A percentile compares a stretch with the other conserved stretches of the same genome.
phyloP scores from a whole-genome alignment of 1,139 yeast species.

The Keqinozyma sinolaborantium region DNA sequence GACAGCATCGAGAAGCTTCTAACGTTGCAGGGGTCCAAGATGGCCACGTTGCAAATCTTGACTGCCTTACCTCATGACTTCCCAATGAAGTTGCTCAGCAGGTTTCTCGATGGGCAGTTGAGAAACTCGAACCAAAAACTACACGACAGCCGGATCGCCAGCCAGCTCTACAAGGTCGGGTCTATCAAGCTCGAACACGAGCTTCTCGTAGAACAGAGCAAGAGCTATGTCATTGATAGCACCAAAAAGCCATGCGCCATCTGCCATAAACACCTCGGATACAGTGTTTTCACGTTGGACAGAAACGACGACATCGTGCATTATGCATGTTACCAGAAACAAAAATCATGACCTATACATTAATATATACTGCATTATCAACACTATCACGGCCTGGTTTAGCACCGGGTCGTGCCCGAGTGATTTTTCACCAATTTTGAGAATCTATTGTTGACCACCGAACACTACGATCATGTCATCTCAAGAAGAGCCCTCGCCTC shows the following conservation, averaged over 20 bases:
- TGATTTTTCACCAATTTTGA: no score
- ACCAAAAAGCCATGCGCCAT: conserved; percentile 48
- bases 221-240: conserved; percentile 32
- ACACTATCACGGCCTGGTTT: no score
- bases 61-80: conserved; percentile 49
- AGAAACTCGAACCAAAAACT: conserved; percentile 24
- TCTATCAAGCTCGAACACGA: conserved; percentile 29
- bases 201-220: conserved; percentile 34
- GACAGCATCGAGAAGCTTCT: conserved; percentile 43
- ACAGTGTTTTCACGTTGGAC: conserved; percentile 55
- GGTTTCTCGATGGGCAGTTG: conserved; percentile 47
- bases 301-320: conserved; percentile 58
- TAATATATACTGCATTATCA: no score
- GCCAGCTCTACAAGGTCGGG: conserved; percentile 37
- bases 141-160: conserved; percentile 23
- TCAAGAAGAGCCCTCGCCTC: not conserved
- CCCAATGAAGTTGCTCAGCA: conserved; percentile 40
- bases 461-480: no score
- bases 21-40: conserved; percentile 47
- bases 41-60: conserved; percentile 50
- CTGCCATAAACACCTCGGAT: conserved; percentile 62
- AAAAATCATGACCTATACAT: no score
- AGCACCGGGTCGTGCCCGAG: no score
- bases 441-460: no score
- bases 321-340: conserved; percentile 50